Conservation (phyloP, 805 yeast species). For the Candida sonorensis region DNA sequence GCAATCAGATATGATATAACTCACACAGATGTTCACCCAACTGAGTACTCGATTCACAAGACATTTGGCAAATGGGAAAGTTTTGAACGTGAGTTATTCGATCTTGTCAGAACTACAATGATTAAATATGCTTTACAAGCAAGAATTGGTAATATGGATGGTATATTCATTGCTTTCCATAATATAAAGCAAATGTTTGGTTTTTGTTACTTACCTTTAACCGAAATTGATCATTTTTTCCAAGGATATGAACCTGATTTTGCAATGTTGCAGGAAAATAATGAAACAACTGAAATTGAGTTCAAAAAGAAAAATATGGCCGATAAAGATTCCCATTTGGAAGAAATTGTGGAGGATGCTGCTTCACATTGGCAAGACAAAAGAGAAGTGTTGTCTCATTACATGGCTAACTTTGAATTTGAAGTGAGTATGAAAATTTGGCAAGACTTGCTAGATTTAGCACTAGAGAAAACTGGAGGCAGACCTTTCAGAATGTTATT, state of each 20-base stretch:
- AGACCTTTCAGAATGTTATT: constrained; percentile 32
- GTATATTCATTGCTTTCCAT: constrained; percentile 88
- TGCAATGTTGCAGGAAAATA: background rate
- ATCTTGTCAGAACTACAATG: constrained; percentile 67
- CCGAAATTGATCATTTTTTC: constrained; percentile 58
- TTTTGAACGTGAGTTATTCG: constrained; percentile 74
- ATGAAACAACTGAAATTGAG: background rate
- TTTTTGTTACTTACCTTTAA: constrained; percentile 77
- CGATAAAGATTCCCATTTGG: constrained; percentile 6
- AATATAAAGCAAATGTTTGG: constrained; percentile 78
- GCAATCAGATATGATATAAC: constrained; percentile 73
- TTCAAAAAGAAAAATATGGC: background rate
- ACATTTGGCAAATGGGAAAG: constrained; percentile 65
- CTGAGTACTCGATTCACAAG: constrained; percentile 61
- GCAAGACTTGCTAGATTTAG: constrained; percentile 34
- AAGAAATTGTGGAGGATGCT: constrained; percentile 18
- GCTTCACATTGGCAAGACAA: constrained; percentile 25
- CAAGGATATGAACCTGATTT: constrained; percentile 33
- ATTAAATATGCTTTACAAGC: constrained; percentile 88
- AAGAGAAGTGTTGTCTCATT: constrained; percentile 33
- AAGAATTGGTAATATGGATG: constrained; percentile 94
- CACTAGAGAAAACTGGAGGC: constrained; percentile 26
- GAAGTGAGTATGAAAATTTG: constrained; percentile 49
- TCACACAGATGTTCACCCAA: constrained; percentile 45
- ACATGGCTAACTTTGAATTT: constrained; percentile 65